Percentiles rank a stretch among this genome's conserved stretches.
phyloP scores from a whole-genome alignment of 345 rosid species.

The Raphanus raphanistrum region DNA sequence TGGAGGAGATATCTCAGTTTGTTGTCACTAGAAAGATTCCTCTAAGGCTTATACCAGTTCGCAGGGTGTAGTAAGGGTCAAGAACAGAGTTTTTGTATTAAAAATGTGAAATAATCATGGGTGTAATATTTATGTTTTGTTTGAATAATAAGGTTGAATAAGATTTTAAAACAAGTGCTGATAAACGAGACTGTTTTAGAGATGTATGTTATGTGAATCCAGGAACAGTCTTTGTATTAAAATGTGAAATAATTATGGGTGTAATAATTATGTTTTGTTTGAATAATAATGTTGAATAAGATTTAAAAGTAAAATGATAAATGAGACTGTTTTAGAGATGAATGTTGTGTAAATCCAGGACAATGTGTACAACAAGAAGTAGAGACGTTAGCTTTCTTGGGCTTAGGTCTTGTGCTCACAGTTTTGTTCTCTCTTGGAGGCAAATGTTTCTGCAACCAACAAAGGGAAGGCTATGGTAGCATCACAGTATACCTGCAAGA shows the following conservation, averaged over 20 bases:
- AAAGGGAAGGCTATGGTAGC: constrained; percentile 95
- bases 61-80: not conserved
- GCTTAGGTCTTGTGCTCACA: constrained; percentile 19
- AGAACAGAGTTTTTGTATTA: not conserved
- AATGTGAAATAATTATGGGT: not conserved
- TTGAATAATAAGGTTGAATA: not conserved
- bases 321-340: not conserved
- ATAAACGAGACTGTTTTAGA: not conserved
- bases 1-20: constrained; percentile 30
- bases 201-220: not conserved
- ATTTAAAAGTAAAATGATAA: not conserved
- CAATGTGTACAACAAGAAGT: not conserved
- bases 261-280: not conserved
- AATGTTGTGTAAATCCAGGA: not conserved
- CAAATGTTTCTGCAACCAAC: constrained; percentile 93
- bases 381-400: not conserved
- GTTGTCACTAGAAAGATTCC: constrained; percentile 39
- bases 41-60: constrained; percentile 37
- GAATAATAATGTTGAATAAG: not conserved
- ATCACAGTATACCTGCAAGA: constrained; percentile 80
- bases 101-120: not conserved
- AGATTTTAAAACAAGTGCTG: not conserved
- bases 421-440: constrained; percentile 44
- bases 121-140: not conserved
- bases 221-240: not conserved